Evolutionary conservation across 2,329 filamentous ascomycete genomes (phyloP), one percentile per base, ranked within the genome.

Genomic region (Aspergillus tamarii): DNA sequence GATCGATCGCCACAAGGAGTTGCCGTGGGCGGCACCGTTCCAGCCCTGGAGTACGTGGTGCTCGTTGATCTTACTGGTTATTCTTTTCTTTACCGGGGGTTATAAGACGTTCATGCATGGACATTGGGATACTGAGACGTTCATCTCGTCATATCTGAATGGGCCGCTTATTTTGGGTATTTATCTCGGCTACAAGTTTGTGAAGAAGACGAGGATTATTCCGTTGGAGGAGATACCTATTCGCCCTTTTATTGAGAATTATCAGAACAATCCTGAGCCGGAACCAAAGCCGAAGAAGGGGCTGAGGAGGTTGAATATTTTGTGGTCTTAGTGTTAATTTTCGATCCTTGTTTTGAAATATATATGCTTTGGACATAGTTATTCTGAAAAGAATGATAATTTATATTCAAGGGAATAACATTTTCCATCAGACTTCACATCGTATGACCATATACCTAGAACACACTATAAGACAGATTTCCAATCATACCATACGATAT

Each of bases 31-130:
- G 14, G 82, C 81, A 14, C 73, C 73, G 4, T 72, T 86, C 6
- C 84, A 87, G 67, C 85, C 89, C 0, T 91, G 88, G 72, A 84
- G 84, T 1, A 84, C 88, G 0, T 92, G 84, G 75, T 75, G 82
- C 41, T 81, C 84, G 7, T 83, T 91, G 3, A 69, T 84, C 21
- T 69, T 88, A 23, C 84, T 91, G 43, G 69, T 76, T 3, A 73
- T 91, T n/a, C 78, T 92, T 2, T 88, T 85, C 11, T 76, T 92
- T 5, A 88, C 90, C 59, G 90, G 90, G 66, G 90, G 89, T 0
- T 92, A 91, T 74, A 83, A 87, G 12, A 71, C 69, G 0, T 74
- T 74, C 28, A 68, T 73, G 36, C 63, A 69, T 6, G 67, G 67
- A 0, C 58, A 67, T 19, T 74, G 72, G 72, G 62, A 26, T 39